These are phyloP conservation scores for Lycium ferocissimum DNA, from an alignment of 257 asterid genomes.

Conservation along the genomic window DNA sequence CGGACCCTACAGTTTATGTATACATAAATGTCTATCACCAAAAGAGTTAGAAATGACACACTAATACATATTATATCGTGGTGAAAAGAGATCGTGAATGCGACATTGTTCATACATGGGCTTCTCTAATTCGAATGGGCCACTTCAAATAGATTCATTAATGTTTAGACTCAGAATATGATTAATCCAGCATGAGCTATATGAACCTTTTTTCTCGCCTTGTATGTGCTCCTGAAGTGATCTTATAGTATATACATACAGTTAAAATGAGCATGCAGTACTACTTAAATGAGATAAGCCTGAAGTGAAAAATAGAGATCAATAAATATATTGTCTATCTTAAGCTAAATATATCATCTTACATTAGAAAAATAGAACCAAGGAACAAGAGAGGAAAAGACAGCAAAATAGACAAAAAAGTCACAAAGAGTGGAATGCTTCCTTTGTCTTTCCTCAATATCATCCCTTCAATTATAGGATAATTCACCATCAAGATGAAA, in stretches of 20 bases:
- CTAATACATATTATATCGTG: background rate
- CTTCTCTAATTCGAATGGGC: background rate
- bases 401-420: constrained; percentile 39
- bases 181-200: background rate
- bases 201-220: background rate
- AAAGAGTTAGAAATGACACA: too few species aligned
- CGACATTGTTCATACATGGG: background rate
- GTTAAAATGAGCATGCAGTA: background rate
- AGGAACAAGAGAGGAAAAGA: constrained; percentile 26
- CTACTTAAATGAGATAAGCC: background rate
- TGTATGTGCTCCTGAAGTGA: background rate
- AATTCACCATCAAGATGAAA: constrained; percentile 52
- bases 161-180: background rate
- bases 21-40: too few species aligned
- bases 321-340: background rate
- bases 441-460: constrained; percentile 61
- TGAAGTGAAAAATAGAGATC: background rate
- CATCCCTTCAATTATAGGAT: constrained; percentile 73
- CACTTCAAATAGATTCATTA: background rate
- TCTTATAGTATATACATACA: background rate
- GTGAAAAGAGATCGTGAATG: background rate
- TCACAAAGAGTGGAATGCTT: constrained; percentile 40
- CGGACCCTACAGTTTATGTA: too few species aligned
- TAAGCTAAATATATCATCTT: constrained; percentile 3
- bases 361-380: constrained; percentile 36